A percentile compares a stretch with the other conserved stretches of the same genome.
These are phyloP conservation scores for Emericellopsis atlantica DNA, from an alignment of 2,329 filamentous ascomycete genomes.

Conservation along the genomic window DNA sequence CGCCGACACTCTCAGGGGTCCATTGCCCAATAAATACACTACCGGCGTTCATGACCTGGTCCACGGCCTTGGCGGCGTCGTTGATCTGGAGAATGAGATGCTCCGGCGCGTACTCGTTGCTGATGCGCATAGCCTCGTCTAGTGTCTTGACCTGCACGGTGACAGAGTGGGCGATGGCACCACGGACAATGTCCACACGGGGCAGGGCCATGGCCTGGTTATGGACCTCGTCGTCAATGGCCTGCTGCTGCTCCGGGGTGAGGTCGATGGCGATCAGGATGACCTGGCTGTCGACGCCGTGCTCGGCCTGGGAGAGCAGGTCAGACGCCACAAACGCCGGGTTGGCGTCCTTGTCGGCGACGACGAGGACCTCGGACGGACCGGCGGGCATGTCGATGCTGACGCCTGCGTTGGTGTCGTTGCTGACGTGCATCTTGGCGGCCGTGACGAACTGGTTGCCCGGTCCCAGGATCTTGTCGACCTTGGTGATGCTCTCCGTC, in stretches of 20 bases:
- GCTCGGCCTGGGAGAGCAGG: conserved; percentile 88
- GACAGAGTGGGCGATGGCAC: conserved; percentile 81
- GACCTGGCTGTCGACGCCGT: conserved; percentile 92
- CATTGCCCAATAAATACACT: conserved; percentile 93
- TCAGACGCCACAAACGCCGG: conserved; percentile 94
- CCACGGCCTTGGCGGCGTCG: conserved; percentile 61
- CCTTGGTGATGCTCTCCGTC: conserved; percentile 86
- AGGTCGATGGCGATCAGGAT: conserved; percentile 80
- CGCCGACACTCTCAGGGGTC: conserved; percentile 95
- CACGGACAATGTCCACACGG: conserved; percentile 83
- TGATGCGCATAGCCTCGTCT: conserved; percentile 64
- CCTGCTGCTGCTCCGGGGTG: conserved; percentile 55
- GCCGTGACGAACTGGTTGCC: conserved; percentile 98
- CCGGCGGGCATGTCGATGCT: conserved; percentile 98
- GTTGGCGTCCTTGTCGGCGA: conserved; percentile 79
- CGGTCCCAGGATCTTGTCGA: conserved; percentile 96
- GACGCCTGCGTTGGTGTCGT: conserved; percentile 90
- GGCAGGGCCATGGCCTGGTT: conserved; percentile 77
- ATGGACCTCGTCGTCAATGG: conserved; percentile 87
- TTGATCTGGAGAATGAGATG: conserved; percentile 87
- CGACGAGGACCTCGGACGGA: conserved; percentile 90
- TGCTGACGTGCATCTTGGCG: conserved; percentile 95
- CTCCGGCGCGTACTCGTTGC: conserved; percentile 92
- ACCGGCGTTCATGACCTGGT: conserved; percentile 80
- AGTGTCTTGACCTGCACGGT: conserved; percentile 65